Conservation (phyloP, 495 filamentous ascomycete genomes). For the Lepraria neglecta region DNA sequence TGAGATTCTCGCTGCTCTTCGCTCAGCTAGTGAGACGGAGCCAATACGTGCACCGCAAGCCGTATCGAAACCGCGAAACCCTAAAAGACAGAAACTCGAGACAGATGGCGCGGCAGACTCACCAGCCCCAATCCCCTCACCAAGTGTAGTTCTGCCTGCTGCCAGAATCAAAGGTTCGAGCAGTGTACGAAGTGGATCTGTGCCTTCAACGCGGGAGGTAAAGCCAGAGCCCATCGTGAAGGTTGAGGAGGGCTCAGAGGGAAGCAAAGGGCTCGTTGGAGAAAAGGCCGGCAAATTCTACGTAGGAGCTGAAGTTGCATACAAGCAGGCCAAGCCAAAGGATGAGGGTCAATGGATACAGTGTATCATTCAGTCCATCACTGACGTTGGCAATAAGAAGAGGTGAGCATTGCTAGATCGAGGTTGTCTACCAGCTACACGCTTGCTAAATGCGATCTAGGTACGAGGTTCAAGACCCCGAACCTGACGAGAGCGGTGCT, state of each 20-base stretch:
- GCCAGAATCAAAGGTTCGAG: constrained; percentile 39
- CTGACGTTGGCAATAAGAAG: constrained; percentile 79
- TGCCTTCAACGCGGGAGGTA: constrained; percentile 42
- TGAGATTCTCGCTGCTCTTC: constrained; percentile 54
- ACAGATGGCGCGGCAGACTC: constrained; percentile 66
- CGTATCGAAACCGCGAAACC: constrained; percentile 51
- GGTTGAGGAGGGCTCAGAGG: constrained; percentile 50
- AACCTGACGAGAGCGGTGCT: constrained; percentile 72
- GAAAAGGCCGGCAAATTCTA: constrained; percentile 51
- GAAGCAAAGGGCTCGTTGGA: constrained; percentile 43
- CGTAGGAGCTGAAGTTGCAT: constrained; percentile 77
- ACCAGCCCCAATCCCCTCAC: constrained; percentile 51
- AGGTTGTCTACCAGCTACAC: constrained; percentile 7
- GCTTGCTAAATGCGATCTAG: constrained; percentile 35
- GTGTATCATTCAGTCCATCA: constrained; percentile 76
- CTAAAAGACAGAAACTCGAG: constrained; percentile 57
- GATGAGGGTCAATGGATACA: constrained; percentile 80
- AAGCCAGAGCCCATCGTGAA: constrained; percentile 44
- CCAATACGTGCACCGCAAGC: constrained; percentile 40
- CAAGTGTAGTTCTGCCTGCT: constrained; percentile 37
- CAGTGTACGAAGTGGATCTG: constrained; percentile 48
- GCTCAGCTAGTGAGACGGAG: constrained; percentile 52
- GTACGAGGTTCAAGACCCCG: constrained; percentile 92
- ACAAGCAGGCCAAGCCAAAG: constrained; percentile 69
- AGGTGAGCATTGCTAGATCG: constrained; percentile 39